These are phyloP conservation scores for Septoria petroselini DNA, from an alignment of 2,329 filamentous ascomycete species.

Conservation along the genomic window DNA sequence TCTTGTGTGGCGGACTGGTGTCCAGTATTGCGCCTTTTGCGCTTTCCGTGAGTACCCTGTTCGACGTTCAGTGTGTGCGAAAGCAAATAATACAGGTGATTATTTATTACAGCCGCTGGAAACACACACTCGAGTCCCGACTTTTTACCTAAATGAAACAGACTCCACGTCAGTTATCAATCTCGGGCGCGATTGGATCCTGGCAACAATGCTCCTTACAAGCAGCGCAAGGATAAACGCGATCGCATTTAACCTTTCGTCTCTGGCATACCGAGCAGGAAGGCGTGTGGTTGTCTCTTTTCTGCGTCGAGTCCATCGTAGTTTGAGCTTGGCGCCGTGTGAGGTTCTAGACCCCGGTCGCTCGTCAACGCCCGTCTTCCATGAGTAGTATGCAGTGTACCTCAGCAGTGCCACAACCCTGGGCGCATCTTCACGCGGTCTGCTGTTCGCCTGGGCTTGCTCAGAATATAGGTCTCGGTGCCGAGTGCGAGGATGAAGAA, in stretches of 20 bases:
- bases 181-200: background rate
- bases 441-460: conserved; percentile 2
- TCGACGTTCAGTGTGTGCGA: background rate
- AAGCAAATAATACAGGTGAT: background rate
- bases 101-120: conserved; percentile 6
- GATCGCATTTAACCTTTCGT: conserved; percentile 31
- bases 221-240: conserved; percentile 18
- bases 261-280: conserved; percentile 30
- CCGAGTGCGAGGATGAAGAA: conserved; percentile 4
- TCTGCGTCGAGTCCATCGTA: conserved; percentile 12
- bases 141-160: conserved; percentile 24
- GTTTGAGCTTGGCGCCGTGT: conserved; percentile 3
- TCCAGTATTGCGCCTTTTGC: conserved; percentile 20
- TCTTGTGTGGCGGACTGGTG: conserved; percentile 12
- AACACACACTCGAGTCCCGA: conserved; percentile 28
- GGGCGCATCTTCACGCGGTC: background rate
- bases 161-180: background rate
- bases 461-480: conserved; percentile 8
- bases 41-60: conserved; percentile 23
- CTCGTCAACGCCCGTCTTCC: conserved; percentile 1
- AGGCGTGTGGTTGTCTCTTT: conserved; percentile 32
- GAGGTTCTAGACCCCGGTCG: conserved; percentile 4
- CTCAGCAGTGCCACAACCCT: conserved; percentile 1
- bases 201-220: conserved; percentile 1
- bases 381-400: conserved; percentile 2